These are phyloP conservation scores for Macrocystidia cucumis DNA, from an alignment of 1,284 basidiomycete species.

Conservation along the genomic window DNA sequence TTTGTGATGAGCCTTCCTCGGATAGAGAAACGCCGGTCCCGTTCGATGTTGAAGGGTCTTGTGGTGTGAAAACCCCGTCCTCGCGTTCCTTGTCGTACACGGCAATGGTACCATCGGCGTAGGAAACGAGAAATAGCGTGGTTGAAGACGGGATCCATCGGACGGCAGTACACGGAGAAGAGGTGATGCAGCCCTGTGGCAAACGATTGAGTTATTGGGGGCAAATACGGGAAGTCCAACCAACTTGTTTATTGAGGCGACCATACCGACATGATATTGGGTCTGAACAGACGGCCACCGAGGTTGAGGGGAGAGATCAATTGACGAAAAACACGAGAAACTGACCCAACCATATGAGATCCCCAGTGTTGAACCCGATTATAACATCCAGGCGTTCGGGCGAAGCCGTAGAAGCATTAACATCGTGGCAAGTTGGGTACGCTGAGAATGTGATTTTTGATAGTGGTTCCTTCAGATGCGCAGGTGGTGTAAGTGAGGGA, in stretches of 20 bases:
- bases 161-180: conserved; percentile 75
- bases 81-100: conserved; percentile 88
- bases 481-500: conserved; percentile 7
- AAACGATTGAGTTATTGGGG: conserved; percentile 1
- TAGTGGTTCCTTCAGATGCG: conserved; percentile 67
- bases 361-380: conserved; percentile 90
- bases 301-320: conserved; percentile 2
- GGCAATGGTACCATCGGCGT: conserved; percentile 84
- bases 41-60: conserved; percentile 33
- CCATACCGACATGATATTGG: conserved; percentile 81
- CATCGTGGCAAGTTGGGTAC: conserved; percentile 85
- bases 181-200: conserved; percentile 70
- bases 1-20: conserved; percentile 20
- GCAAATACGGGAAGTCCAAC: conserved; percentile 14
- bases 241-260: conserved; percentile 86
- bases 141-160: conserved; percentile 86
- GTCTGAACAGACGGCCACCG: conserved; percentile 36
- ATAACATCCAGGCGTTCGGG: conserved; percentile 82
- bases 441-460: conserved; percentile 81
- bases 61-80: conserved; percentile 66
- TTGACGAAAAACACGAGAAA: conserved; percentile 7
- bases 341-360: conserved; percentile 87
- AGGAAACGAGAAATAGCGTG: conserved; percentile 85
- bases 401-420: conserved; percentile 74
- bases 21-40: conserved; percentile 12